Evolutionary conservation across 306 rosid genomes (phyloP).

Genomic region (Chamaecrista fasciculata): DNA sequence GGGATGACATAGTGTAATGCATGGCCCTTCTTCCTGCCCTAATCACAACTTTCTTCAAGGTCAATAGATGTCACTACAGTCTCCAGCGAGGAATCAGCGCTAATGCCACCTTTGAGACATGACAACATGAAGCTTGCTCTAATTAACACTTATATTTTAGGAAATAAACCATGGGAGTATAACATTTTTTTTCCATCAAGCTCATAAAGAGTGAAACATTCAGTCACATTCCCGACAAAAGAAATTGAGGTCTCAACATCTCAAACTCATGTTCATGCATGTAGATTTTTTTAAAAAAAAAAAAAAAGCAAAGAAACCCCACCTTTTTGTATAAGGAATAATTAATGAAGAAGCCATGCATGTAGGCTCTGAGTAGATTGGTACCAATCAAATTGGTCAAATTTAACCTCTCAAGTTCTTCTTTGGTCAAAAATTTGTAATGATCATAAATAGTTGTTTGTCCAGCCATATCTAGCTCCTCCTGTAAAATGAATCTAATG

Average conservation of each 20-base stretch:
- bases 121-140: slow-evolving; percentile 13
- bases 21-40: neutral
- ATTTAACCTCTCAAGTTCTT: slow-evolving; percentile 80
- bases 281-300: too few relatives aligned
- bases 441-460: slow-evolving; percentile 70
- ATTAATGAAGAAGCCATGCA: slow-evolving; percentile 86
- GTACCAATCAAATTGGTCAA: slow-evolving; percentile 81
- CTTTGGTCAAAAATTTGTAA: slow-evolving; percentile 77
- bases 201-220: neutral
- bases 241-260: neutral
- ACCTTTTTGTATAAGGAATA: slow-evolving; percentile 78
- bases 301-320: neutral
- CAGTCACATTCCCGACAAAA: neutral
- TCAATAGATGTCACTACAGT: neutral
- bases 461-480: slow-evolving; percentile 77
- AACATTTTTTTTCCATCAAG: neutral
- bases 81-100: neutral
- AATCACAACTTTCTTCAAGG: neutral
- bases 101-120: neutral
- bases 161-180: neutral
- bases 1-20: neutral
- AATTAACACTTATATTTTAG: neutral
- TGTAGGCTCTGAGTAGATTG: slow-evolving; percentile 69
- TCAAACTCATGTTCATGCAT: neutral
- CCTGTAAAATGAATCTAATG: slow-evolving; percentile 50